Percentiles rank a stretch among this genome's conserved stretches.
Evolutionary conservation across 169 alveolate species (phyloP).

Genomic region (Condylostoma magnum): DNA sequence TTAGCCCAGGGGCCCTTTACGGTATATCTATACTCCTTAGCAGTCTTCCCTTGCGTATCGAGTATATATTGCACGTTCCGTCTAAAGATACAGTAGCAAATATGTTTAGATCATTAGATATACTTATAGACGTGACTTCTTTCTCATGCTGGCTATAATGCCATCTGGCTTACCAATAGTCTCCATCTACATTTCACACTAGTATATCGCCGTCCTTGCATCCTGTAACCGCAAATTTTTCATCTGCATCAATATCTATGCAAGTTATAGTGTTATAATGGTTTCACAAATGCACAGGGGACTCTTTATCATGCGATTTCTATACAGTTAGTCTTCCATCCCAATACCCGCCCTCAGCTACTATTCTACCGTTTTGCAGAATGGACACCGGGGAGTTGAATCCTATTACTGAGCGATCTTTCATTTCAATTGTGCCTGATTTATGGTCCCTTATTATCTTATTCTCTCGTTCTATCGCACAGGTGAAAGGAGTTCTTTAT

Average conservation of each 20-base stretch:
- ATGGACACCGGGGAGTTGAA: background rate
- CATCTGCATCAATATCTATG: background rate
- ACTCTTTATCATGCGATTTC: background rate
- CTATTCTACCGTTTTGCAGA: background rate
- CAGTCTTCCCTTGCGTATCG: background rate
- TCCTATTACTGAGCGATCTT: background rate
- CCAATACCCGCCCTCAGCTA: constrained; percentile 13
- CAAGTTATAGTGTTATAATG: constrained; percentile 1
- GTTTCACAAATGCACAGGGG: background rate
- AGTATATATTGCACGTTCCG: constrained; percentile 7
- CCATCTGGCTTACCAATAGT: background rate
- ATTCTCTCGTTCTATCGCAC: background rate
- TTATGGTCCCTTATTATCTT: background rate
- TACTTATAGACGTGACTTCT: constrained; percentile 8
- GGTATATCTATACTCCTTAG: background rate
- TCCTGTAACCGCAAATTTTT: background rate
- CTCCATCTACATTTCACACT: background rate
- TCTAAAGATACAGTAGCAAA: constrained; percentile 11
- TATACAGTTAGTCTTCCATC: background rate
- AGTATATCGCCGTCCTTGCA: constrained; percentile 6
- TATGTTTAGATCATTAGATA: background rate
- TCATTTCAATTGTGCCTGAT: background rate
- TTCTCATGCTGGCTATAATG: constrained; percentile 1
- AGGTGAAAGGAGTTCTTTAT: background rate
- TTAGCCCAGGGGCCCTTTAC: background rate